phyloP scores from a whole-genome alignment of 2,329 filamentous ascomycete species.

The Amauroascus verrucosus region DNA sequence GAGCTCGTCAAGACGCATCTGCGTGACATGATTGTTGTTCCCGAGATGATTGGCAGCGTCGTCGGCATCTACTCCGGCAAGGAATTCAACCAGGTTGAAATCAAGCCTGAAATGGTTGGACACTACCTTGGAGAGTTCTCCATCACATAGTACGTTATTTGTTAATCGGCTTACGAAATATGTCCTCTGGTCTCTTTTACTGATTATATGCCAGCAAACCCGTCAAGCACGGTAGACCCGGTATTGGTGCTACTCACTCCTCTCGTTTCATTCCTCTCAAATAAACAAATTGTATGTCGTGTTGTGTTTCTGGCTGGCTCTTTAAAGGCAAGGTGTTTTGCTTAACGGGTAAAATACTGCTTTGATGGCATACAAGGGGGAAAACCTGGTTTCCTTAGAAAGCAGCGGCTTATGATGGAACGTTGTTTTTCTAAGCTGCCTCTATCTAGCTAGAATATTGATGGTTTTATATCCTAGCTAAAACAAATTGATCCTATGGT shows the following conservation, averaged over 20 bases:
- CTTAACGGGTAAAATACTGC: conserved; percentile 1
- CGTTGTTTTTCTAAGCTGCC: conserved; percentile 5
- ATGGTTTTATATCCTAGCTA: conserved; percentile 12
- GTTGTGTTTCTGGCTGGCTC: conserved; percentile 13
- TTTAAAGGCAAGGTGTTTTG: conserved; percentile 10
- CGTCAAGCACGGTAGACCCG: conserved; percentile 99
- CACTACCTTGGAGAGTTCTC: conserved; percentile 99
- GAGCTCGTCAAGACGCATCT: conserved; percentile 99
- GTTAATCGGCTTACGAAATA: not conserved
- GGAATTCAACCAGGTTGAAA: conserved; percentile 99
- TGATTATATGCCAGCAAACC: conserved; percentile 60
- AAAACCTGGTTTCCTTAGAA: conserved; percentile 1
- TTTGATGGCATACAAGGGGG: conserved; percentile 7
- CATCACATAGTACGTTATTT: conserved; percentile 88
- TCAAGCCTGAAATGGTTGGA: conserved; percentile 99
- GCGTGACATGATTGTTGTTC: conserved; percentile 99
- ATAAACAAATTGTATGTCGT: conserved; percentile 46
- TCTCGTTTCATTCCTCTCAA: conserved; percentile 99
- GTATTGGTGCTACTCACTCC: conserved; percentile 99
- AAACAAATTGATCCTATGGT: conserved; percentile 8
- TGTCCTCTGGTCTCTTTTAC: conserved; percentile 40
- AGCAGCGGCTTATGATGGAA: conserved; percentile 6
- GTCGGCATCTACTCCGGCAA: conserved; percentile 99
- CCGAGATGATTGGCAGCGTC: conserved; percentile 98
- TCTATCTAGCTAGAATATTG: conserved; percentile 11